phyloP scores from a whole-genome alignment of 768 basidiomycete genomes.

The Termitomyces sp. region DNA sequence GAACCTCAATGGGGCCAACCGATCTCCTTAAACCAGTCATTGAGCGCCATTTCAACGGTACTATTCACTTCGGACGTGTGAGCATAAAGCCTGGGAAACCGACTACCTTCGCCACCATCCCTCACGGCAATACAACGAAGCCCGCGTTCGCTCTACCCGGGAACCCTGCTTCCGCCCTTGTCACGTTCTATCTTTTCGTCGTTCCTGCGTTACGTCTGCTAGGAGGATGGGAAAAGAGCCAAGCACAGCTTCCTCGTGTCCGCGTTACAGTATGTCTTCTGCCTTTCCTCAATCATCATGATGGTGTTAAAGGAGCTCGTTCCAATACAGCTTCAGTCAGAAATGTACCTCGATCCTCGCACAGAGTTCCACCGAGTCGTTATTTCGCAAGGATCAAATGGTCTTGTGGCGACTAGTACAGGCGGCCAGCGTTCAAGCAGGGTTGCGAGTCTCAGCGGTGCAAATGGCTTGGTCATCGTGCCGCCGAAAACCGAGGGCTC shows the following conservation, averaged over 20 bases:
- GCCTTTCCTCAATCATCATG: not conserved
- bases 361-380: conserved; percentile 82
- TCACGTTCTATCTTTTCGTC: conserved; percentile 83
- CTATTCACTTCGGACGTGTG: conserved; percentile 83
- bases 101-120: conserved; percentile 84
- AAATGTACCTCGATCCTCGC: conserved; percentile 68
- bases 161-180: conserved; percentile 85
- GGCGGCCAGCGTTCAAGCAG: conserved; percentile 86
- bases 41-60: conserved; percentile 72
- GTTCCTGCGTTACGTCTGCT: conserved; percentile 72
- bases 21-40: conserved; percentile 88
- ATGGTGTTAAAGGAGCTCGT: conserved; percentile 25
- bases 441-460: conserved; percentile 74
- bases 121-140: conserved; percentile 41
- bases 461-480: conserved; percentile 74
- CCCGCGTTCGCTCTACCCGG: conserved; percentile 85
- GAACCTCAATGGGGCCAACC: conserved; percentile 88
- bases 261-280: conserved; percentile 52
- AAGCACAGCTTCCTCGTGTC: conserved; percentile 58
- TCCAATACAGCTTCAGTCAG: conserved; percentile 44
- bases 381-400: conserved; percentile 41
- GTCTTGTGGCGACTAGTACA: conserved; percentile 70
- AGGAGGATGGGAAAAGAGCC: conserved; percentile 58
- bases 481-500: conserved; percentile 38
- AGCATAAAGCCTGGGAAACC: conserved; percentile 85